These are phyloP conservation scores for Coniella lustricola DNA, from an alignment of 2,329 filamentous ascomycete species.

Conservation along the genomic window DNA sequence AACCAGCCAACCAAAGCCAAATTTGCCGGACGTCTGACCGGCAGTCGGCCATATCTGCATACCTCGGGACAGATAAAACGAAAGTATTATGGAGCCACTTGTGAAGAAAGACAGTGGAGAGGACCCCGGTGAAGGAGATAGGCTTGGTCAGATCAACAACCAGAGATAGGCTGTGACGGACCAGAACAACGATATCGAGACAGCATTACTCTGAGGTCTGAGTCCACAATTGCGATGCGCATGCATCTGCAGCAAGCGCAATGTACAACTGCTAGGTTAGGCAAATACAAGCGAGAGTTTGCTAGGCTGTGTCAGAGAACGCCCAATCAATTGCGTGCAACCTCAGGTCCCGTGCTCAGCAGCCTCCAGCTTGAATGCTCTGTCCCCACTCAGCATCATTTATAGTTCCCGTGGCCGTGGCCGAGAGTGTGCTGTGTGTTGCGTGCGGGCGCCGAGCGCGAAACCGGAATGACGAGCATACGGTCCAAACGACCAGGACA, in stretches of 20 bases:
- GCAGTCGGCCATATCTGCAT: conserved; percentile 8
- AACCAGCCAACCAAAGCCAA: conserved; percentile 8
- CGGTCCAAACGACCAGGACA: background rate
- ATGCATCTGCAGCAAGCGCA: conserved; percentile 4
- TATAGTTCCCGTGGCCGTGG: background rate
- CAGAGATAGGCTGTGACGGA: conserved; percentile 2
- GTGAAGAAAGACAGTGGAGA: background rate
- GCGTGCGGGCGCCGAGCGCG: background rate
- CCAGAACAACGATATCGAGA: background rate
- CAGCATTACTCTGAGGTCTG: background rate
- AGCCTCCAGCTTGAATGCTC: background rate
- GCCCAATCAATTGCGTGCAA: background rate
- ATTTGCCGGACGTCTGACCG: background rate
- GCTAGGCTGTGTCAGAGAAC: background rate
- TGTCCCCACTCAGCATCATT: background rate
- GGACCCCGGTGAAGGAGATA: background rate
- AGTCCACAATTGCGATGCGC: conserved; percentile 5
- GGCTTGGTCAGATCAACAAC: background rate
- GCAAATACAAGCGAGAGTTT: conserved; percentile 1
- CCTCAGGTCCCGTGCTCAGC: conserved; percentile 7
- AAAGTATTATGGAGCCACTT: background rate
- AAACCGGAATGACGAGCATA: background rate
- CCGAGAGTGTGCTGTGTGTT: background rate
- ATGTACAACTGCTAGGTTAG: background rate
- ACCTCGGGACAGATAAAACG: background rate